Conservation (phyloP, 2,329 filamentous ascomycete species). For the Plectosphaerella cucumerina region DNA sequence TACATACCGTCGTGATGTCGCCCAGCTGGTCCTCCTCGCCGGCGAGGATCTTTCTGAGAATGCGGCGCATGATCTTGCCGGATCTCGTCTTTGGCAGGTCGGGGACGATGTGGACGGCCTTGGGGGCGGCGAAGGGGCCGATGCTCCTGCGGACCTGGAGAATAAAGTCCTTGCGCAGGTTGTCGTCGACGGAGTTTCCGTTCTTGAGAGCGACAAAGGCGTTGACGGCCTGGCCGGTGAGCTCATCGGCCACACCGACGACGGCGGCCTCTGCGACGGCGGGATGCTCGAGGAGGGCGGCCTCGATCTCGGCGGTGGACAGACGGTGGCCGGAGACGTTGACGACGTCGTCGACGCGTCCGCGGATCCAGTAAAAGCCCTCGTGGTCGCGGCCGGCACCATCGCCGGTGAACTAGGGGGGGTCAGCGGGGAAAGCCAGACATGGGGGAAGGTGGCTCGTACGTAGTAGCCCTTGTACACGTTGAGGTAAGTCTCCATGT, state of each 20-base stretch:
- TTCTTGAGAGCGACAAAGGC: slow-evolving; percentile 94
- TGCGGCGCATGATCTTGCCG: slow-evolving; percentile 98
- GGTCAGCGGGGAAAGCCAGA: neutral
- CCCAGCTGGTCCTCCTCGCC: slow-evolving; percentile 97
- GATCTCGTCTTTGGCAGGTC: slow-evolving; percentile 96
- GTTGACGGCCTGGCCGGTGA: slow-evolving; percentile 95
- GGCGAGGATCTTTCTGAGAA: slow-evolving; percentile 93
- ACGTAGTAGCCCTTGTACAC: slow-evolving; percentile 98
- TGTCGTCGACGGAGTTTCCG: slow-evolving; percentile 68
- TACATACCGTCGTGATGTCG: slow-evolving; percentile 81
- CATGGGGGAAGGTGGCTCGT: slow-evolving; percentile 20
- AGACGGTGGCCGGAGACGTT: slow-evolving; percentile 96
- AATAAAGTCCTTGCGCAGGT: slow-evolving; percentile 87
- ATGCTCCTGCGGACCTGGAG: slow-evolving; percentile 96
- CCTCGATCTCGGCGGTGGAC: slow-evolving; percentile 96
- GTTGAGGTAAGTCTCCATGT: slow-evolving; percentile 97
- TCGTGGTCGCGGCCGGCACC: slow-evolving; percentile 95
- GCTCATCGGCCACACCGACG: slow-evolving; percentile 86
- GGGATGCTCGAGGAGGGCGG: slow-evolving; percentile 88
- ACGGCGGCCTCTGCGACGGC: slow-evolving; percentile 91
- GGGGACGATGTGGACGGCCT: slow-evolving; percentile 84
- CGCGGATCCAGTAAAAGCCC: slow-evolving; percentile 99
- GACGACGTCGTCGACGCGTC: slow-evolving; percentile 96
- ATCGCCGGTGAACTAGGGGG: slow-evolving; percentile 74
- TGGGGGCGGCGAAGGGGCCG: slow-evolving; percentile 93